phyloP scores from a whole-genome alignment of 2,329 filamentous ascomycete genomes.

The Trichophaea hybrida region DNA sequence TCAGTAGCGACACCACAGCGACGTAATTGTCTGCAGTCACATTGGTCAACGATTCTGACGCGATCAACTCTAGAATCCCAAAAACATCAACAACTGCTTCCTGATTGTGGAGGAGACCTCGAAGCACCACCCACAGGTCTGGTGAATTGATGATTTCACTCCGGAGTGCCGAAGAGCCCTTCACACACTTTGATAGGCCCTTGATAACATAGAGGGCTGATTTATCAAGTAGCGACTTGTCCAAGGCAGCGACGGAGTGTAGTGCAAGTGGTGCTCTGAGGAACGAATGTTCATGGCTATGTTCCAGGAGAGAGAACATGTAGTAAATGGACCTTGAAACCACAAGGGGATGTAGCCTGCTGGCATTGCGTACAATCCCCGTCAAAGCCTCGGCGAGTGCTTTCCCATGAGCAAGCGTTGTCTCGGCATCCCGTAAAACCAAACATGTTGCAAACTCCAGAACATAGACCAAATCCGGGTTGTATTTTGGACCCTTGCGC shows the following conservation, averaged over 20 bases:
- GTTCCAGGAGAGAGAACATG: constrained; percentile 62
- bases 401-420: constrained; percentile 59
- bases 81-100: constrained; percentile 69
- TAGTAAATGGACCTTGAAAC: constrained; percentile 78
- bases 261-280: constrained; percentile 82
- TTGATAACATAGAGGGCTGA: constrained; percentile 62
- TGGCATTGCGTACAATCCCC: constrained; percentile 62
- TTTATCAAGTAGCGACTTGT: constrained; percentile 60
- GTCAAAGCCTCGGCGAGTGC: constrained; percentile 68
- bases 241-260: constrained; percentile 78
- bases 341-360: constrained; percentile 66
- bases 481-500: constrained; percentile 52
- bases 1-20: constrained; percentile 65
- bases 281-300: constrained; percentile 82
- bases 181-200: constrained; percentile 66
- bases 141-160: constrained; percentile 93
- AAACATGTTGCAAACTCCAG: constrained; percentile 78
- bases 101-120: constrained; percentile 53
- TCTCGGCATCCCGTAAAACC: constrained; percentile 59
- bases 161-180: constrained; percentile 45
- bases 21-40: constrained; percentile 96
- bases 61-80: constrained; percentile 66
- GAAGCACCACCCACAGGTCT: constrained; percentile 89
- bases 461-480: constrained; percentile 77
- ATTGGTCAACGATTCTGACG: constrained; percentile 58